A percentile compares a stretch with the other conserved stretches of the same genome.
These are phyloP conservation scores for Wickerhamomyces bisporus DNA, from an alignment of 805 yeast species.

Conservation along the genomic window DNA sequence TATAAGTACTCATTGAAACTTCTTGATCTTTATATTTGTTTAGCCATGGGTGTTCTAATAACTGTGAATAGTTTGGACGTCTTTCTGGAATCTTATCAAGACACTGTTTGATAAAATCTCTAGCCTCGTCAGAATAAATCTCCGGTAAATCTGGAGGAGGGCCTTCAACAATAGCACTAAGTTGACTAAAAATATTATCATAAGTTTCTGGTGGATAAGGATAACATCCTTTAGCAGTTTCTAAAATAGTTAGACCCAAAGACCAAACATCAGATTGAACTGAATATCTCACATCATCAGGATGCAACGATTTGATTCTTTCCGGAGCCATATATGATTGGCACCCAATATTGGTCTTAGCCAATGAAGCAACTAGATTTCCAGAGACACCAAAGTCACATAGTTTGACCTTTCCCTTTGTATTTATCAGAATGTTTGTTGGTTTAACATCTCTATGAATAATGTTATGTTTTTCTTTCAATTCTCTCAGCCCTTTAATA, in stretches of 20 bases:
- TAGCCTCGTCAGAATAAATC: constrained; percentile 69
- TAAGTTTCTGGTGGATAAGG: constrained; percentile 97
- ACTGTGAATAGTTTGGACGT: constrained; percentile 75
- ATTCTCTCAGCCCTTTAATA: constrained; percentile 71
- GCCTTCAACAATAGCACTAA: constrained; percentile 95
- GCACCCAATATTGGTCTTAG: constrained; percentile 94
- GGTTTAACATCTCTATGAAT: constrained; percentile 97
- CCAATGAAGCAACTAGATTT: constrained; percentile 88
- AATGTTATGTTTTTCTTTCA: constrained; percentile 86
- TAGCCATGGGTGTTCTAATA: constrained; percentile 84
- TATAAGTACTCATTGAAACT: constrained; percentile 31
- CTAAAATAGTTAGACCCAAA: constrained; percentile 78
- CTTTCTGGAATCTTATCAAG: constrained; percentile 73
- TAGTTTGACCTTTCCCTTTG: constrained; percentile 79
- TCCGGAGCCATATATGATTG: constrained; percentile 99
- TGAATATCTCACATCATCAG: constrained; percentile 76
- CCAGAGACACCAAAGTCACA: constrained; percentile 98
- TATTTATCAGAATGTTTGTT: constrained; percentile 81
- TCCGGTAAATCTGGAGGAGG: constrained; percentile 78
- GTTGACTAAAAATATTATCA: constrained; percentile 84
- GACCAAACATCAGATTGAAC: constrained; percentile 98
- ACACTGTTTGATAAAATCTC: constrained; percentile 71
- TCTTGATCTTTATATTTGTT: constrained; percentile 40
- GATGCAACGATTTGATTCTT: constrained; percentile 70
- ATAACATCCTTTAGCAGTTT: constrained; percentile 84